Evolutionary conservation across 352 stramenopile species (phyloP).

Genomic region (Globisporangium parvum): DNA sequence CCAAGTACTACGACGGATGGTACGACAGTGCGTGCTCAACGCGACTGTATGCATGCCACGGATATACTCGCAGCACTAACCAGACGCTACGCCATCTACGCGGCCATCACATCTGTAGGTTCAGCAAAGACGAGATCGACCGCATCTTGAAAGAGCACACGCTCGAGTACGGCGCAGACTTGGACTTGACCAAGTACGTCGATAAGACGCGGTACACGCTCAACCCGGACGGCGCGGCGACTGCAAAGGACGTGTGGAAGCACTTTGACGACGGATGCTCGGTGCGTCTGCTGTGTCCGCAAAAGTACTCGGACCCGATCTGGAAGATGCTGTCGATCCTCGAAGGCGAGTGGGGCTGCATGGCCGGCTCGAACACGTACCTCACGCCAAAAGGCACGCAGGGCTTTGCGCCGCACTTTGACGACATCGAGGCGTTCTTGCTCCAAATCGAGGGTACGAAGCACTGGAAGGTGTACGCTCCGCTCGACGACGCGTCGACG

Average conservation of each 20-base stretch:
- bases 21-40: too few species aligned
- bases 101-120: constrained; percentile 17
- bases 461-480: constrained; percentile 89
- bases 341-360: constrained; percentile 92
- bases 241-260: constrained; percentile 67
- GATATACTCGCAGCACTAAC: too few species aligned
- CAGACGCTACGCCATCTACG: too few species aligned
- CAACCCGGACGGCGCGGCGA: constrained; percentile 51
- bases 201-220: constrained; percentile 69
- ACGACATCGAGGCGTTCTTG: constrained; percentile 96
- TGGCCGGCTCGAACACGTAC: constrained; percentile 94
- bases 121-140: constrained; percentile 65
- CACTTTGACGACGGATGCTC: constrained; percentile 86
- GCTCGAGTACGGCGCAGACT: constrained; percentile 71
- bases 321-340: constrained; percentile 92
- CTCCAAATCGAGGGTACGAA: constrained; percentile 92
- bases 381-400: constrained; percentile 90
- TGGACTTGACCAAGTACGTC: constrained; percentile 88
- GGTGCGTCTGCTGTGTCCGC: constrained; percentile 90
- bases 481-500: constrained; percentile 41
- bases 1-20: constrained; percentile 75
- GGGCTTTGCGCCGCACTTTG: constrained; percentile 96
- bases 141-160: constrained; percentile 71
- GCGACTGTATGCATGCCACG: too few species aligned
- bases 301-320: constrained; percentile 85